phyloP scores from a whole-genome alignment of 345 rosid species.

The Eucalyptus sp. region DNA sequence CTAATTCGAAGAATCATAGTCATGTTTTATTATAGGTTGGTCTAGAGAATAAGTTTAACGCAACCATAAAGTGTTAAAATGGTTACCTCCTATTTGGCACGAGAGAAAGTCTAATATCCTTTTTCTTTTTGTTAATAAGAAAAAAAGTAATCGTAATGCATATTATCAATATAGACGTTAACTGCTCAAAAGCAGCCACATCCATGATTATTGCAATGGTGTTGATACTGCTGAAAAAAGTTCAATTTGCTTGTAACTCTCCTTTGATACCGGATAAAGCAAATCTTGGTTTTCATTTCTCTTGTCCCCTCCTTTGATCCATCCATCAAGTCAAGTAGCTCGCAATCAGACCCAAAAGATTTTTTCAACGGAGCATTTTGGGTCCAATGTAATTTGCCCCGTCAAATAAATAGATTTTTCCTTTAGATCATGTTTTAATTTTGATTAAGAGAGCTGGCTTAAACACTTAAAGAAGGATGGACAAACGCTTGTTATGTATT shows the following conservation, averaged over 20 bases:
- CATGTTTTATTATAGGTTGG: background rate
- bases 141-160: background rate
- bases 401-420: background rate
- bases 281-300: background rate
- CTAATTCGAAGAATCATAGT: background rate
- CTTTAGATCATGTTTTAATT: background rate
- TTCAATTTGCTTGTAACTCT: background rate
- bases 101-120: background rate
- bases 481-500: background rate
- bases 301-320: background rate
- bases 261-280: background rate
- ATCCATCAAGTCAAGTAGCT: background rate
- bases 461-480: background rate
- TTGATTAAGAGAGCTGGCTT: background rate
- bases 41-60: background rate
- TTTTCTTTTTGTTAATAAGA: background rate
- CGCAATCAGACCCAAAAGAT: background rate
- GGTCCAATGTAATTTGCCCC: background rate
- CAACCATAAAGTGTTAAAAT: background rate
- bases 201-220: background rate
- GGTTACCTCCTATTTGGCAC: background rate
- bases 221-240: background rate
- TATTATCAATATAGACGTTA: background rate
- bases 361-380: background rate
- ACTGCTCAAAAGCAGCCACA: background rate